Base-by-base conservation (phyloP, 2,329 filamentous ascomycete genomes). In the Paecilomyces fulvus region DNA sequence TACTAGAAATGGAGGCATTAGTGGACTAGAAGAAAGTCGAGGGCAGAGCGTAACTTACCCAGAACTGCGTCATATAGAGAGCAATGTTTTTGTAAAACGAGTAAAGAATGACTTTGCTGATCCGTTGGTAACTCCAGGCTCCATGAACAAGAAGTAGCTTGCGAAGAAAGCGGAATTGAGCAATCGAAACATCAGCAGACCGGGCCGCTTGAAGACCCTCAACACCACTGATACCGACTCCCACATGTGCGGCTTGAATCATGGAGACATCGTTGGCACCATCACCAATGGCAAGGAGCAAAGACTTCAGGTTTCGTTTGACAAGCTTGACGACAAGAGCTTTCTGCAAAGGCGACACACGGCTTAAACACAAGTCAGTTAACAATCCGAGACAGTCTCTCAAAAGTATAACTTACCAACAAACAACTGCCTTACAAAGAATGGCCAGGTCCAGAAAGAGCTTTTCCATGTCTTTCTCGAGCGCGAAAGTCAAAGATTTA, bases 31-130 rank as follows among this genome's bases (percentile, higher is more conserved):
- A 23, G n/a, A 43, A 25, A n/a, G 14, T 33, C 11, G 30, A 51
- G 20, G n/a, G 20, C 14, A n/a, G 17, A 10, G 30, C 51, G 56
- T 21, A 37, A 78, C 86, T 77, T 79, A 91, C 88, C 90, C 95
- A 99, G 71, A 99, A 99, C 71, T 99, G 95, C 58, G 95, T 99
- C 88, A 99, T 92, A 76, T 97, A 99, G 59, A 99, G 80, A 20
- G 92, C 88, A 63, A 97, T 96, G 76, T 99, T 99, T 81, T 99
- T 99, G 81, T 99, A 99, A 73, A 97, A 99, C 6, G 94, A 97
- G 76, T 96, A 99, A 60, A 99, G 75, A 66, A 99, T 97, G 58
- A 95, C 91, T 77, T 95, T 96, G 81, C 89, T 92, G 70, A 99
- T 88, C 58, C 94, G 88, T 71, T 96, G 92, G 70, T 99, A 99